phyloP scores from a whole-genome alignment of 1,284 basidiomycete species.

The Apiotrichum porosum region DNA sequence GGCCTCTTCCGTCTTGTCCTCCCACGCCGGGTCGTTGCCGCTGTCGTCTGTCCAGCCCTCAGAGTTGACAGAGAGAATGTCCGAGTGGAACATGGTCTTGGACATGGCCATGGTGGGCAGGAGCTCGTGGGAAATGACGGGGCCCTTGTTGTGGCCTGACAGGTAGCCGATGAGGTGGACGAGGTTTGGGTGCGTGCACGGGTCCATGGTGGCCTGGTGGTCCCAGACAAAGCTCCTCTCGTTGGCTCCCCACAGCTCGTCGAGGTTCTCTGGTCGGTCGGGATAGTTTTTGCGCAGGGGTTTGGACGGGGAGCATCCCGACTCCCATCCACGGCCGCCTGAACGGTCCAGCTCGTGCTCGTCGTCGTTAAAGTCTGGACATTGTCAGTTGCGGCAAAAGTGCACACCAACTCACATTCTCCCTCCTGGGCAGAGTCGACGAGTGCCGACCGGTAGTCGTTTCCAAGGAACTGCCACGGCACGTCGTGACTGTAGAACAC shows the following conservation, averaged over 20 bases:
- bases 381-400: too few species aligned
- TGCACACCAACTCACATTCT: slow-evolving; percentile 35
- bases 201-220: slow-evolving; percentile 55
- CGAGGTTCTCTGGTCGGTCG: slow-evolving; percentile 12
- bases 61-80: slow-evolving; percentile 58
- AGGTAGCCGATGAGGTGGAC: slow-evolving; percentile 57
- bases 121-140: slow-evolving; percentile 51
- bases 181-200: slow-evolving; percentile 57
- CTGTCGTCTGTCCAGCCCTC: slow-evolving; percentile 47
- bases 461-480: slow-evolving; percentile 45
- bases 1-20: slow-evolving; percentile 56
- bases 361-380: slow-evolving; percentile 24
- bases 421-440: slow-evolving; percentile 35
- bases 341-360: slow-evolving; percentile 35
- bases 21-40: slow-evolving; percentile 56
- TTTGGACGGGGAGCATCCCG: slow-evolving; percentile 41
- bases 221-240: slow-evolving; percentile 42
- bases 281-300: slow-evolving; percentile 35
- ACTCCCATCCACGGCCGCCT: slow-evolving; percentile 41
- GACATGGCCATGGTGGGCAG: slow-evolving; percentile 58
- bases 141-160: slow-evolving; percentile 53
- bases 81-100: slow-evolving; percentile 56
- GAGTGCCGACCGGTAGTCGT: slow-evolving; percentile 37
- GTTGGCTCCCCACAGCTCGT: slow-evolving; percentile 26
- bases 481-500: slow-evolving; percentile 43